phyloP scores from a whole-genome alignment of 768 basidiomycete species.

The Leucocoprinus birnbaumii region DNA sequence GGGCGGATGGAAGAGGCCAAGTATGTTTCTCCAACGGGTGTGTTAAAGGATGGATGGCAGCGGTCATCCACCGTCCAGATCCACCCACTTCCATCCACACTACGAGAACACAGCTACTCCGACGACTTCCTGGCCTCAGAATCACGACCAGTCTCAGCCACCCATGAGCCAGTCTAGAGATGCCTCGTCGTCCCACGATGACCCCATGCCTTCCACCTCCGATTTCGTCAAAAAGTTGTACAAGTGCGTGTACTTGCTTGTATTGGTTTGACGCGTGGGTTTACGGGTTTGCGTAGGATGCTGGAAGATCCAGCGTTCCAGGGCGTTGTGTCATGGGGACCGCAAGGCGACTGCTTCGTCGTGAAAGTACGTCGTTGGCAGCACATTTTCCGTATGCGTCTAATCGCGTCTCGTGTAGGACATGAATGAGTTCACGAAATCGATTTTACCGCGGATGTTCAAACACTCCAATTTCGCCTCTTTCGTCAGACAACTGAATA shows the following conservation, averaged over 20 bases:
- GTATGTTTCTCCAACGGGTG: neutral
- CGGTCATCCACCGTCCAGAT: neutral
- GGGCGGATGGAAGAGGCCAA: neutral
- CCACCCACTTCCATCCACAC: neutral
- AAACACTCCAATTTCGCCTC: conserved; percentile 94
- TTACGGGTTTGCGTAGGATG: conserved; percentile 53
- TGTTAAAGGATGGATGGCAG: conserved; percentile 5
- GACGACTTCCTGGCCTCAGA: neutral
- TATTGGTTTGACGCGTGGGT: neutral
- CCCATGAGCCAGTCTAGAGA: conserved; percentile 6
- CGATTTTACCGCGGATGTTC: conserved; percentile 87
- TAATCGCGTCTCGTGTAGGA: conserved; percentile 35
- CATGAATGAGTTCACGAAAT: conserved; percentile 96
- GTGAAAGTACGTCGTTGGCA: conserved; percentile 55
- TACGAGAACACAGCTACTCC: too few species aligned
- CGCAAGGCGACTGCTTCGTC: conserved; percentile 84
- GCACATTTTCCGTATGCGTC: neutral
- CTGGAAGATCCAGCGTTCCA: conserved; percentile 76
- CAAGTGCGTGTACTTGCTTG: conserved; percentile 51
- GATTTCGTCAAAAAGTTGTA: conserved; percentile 95
- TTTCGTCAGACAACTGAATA: conserved; percentile 92
- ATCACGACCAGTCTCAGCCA: neutral
- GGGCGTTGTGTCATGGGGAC: conserved; percentile 80
- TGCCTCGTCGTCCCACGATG: conserved; percentile 39
- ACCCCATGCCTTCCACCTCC: conserved; percentile 81